phyloP scores from a whole-genome alignment of 2,329 filamentous ascomycete genomes.

The Trichoderma hamatum region DNA sequence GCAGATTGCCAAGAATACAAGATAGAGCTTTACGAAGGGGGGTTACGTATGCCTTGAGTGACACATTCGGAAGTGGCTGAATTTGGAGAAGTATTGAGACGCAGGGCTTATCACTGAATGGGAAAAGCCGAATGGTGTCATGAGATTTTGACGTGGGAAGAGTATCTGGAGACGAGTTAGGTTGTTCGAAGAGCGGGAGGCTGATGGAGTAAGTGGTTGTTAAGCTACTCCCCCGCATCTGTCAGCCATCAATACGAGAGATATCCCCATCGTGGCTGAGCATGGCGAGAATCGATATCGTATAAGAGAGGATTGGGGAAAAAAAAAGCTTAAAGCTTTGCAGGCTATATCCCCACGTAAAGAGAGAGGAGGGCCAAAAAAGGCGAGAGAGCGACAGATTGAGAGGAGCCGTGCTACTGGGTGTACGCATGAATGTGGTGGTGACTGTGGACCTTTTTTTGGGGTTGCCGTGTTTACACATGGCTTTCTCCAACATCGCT shows the following conservation, averaged over 20 bases:
- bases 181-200: no score
- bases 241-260: not conserved
- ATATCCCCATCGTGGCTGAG: not conserved
- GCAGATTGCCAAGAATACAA: not conserved
- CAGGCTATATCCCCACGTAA: not conserved
- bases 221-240: not conserved
- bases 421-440: not conserved
- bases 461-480: no score
- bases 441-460: not conserved
- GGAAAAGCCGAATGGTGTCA: not conserved
- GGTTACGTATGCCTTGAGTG: slow-evolving; percentile 7
- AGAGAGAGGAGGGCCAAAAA: not conserved
- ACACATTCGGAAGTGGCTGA: not conserved
- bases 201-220: not conserved
- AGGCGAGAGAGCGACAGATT: not conserved
- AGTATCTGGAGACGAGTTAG: not conserved
- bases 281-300: not conserved
- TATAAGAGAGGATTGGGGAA: not conserved
- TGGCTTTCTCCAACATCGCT: not conserved
- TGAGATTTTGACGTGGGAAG: not conserved
- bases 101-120: not conserved
- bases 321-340: not conserved
- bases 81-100: not conserved
- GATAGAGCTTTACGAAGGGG: not conserved
- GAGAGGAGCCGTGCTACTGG: not conserved